Conservation (phyloP, 768 basidiomycete genomes). For the Termitomyces eurrhizus region DNA sequence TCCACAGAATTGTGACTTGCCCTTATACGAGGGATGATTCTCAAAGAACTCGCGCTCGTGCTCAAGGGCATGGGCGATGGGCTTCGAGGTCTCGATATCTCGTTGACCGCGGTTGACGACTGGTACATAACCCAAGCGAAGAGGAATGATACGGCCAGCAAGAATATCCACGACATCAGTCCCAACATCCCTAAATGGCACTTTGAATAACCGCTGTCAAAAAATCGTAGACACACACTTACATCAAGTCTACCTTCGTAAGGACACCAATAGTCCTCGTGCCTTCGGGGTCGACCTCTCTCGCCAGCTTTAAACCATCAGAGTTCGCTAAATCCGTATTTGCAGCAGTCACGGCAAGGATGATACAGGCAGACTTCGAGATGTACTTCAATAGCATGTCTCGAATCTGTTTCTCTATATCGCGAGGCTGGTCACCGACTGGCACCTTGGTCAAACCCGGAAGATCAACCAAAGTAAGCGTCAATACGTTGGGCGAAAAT, state of each 20-base stretch:
- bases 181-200: slow-evolving; percentile 79
- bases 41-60: slow-evolving; percentile 93
- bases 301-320: slow-evolving; percentile 92
- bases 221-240: slow-evolving; percentile 26
- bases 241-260: slow-evolving; percentile 99
- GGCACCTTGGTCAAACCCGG: slow-evolving; percentile 95
- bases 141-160: slow-evolving; percentile 93
- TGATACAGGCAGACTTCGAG: slow-evolving; percentile 91
- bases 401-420: slow-evolving; percentile 95
- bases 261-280: slow-evolving; percentile 96
- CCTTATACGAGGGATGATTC: slow-evolving; percentile 87
- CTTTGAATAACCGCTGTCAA: not conserved
- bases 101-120: slow-evolving; percentile 98
- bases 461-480: slow-evolving; percentile 94
- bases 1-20: slow-evolving; percentile 94
- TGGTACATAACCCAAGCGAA: slow-evolving; percentile 95
- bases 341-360: slow-evolving; percentile 93
- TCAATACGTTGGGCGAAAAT: slow-evolving; percentile 95
- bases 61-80: slow-evolving; percentile 84
- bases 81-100: slow-evolving; percentile 88
- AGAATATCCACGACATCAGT: slow-evolving; percentile 99
- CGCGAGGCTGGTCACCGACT: slow-evolving; percentile 93
- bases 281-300: slow-evolving; percentile 97
- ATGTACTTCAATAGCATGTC: slow-evolving; percentile 98
- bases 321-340: slow-evolving; percentile 99